Conservation (phyloP, 768 basidiomycete genomes). For the Crassisporium funariophilum region DNA sequence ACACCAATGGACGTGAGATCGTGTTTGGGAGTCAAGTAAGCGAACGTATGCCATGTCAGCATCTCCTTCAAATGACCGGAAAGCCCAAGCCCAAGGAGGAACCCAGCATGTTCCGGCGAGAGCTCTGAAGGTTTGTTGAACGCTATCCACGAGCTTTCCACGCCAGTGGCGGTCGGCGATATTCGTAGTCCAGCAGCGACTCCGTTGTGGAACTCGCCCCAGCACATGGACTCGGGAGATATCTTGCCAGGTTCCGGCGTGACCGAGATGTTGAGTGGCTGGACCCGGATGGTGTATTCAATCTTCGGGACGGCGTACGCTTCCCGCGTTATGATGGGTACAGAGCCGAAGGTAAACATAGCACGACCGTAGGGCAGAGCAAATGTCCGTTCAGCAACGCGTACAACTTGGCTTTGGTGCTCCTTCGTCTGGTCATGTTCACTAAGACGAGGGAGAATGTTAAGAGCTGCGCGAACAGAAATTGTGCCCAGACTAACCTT, state of each 20-base stretch:
- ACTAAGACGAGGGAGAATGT: constrained; percentile 44
- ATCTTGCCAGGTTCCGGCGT: constrained; percentile 75
- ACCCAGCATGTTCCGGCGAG: constrained; percentile 95
- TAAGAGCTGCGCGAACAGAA: background rate
- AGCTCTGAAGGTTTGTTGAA: constrained; percentile 93
- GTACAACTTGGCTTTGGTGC: constrained; percentile 77
- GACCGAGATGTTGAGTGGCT: constrained; percentile 68
- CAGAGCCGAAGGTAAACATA: constrained; percentile 87
- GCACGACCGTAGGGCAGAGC: constrained; percentile 88
- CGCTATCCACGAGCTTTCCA: constrained; percentile 94
- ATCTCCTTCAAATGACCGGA: constrained; percentile 89
- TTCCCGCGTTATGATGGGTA: constrained; percentile 74
- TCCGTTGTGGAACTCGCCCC: constrained; percentile 99
- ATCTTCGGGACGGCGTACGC: constrained; percentile 80
- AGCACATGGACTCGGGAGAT: constrained; percentile 67
- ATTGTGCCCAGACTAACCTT: constrained; percentile 34
- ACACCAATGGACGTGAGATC: constrained; percentile 94
- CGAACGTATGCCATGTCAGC: constrained; percentile 94
- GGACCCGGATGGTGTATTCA: constrained; percentile 73
- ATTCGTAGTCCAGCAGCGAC: constrained; percentile 91
- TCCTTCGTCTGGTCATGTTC: constrained; percentile 88
- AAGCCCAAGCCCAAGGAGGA: constrained; percentile 89
- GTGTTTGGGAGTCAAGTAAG: constrained; percentile 94
- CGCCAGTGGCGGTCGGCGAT: constrained; percentile 66
- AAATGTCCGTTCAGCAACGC: constrained; percentile 86